Percentiles rank a stretch among this genome's conserved stretches.
Conservation (phyloP, 2,329 filamentous ascomycete species). For the Calcarisporium arbuscula region DNA sequence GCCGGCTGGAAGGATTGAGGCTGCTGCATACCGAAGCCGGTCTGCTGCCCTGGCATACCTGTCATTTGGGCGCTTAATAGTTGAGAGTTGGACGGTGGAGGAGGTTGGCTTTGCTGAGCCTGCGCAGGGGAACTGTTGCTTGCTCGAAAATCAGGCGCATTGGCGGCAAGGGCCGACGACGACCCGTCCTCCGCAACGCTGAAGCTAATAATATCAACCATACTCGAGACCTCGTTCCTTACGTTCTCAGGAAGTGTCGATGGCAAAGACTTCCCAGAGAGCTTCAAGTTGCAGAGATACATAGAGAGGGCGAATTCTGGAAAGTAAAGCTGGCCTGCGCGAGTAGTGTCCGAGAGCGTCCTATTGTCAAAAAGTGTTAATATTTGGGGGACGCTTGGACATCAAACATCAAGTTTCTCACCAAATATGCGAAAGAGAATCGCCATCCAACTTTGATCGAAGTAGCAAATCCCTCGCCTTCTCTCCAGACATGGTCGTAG, state of each 20-base stretch:
- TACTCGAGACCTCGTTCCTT: conserved; percentile 95
- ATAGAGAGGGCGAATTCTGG: conserved; percentile 96
- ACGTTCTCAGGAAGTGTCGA: conserved; percentile 71
- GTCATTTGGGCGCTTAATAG: conserved; percentile 62
- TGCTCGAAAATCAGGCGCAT: conserved; percentile 62
- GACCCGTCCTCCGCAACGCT: conserved; percentile 69
- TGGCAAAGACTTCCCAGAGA: conserved; percentile 81
- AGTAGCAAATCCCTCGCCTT: conserved; percentile 86
- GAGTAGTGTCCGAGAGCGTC: conserved; percentile 91
- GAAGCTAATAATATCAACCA: conserved; percentile 99
- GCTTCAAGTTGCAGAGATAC: conserved; percentile 93
- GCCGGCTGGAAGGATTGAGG: too few relatives aligned
- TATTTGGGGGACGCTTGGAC: background rate
- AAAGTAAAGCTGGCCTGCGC: conserved; percentile 92
- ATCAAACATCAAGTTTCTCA: conserved; percentile 29
- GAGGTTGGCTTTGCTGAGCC: conserved; percentile 66
- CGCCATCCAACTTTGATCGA: conserved; percentile 80
- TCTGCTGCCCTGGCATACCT: conserved; percentile 54
- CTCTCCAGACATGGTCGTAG: conserved; percentile 84
- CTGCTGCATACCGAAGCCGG: conserved; percentile 56
- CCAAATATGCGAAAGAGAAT: conserved; percentile 90
- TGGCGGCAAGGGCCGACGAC: conserved; percentile 48
- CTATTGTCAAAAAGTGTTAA: conserved; percentile 34
- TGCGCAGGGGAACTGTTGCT: conserved; percentile 43
- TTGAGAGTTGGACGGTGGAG: conserved; percentile 66